Conservation (phyloP, 2,329 filamentous ascomycete species). For the Pseudogymnoascus sp. region DNA sequence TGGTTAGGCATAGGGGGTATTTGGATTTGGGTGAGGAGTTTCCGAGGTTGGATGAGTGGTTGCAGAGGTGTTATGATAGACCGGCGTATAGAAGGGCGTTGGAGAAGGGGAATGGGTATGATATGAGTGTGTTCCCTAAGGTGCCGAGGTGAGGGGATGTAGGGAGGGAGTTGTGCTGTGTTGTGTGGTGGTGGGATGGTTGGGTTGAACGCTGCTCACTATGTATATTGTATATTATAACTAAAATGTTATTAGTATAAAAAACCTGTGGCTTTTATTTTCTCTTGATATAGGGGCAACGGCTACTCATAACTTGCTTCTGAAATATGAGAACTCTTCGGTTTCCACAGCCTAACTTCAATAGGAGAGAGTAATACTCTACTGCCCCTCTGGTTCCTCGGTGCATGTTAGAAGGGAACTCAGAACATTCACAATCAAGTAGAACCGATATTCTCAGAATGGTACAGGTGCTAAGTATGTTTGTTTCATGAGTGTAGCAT, state of each 20-base stretch:
- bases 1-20: slow-evolving; percentile 26
- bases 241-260: background rate
- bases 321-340: background rate
- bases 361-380: background rate
- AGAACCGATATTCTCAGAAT: background rate
- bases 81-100: slow-evolving; percentile 28
- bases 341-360: background rate
- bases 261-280: background rate
- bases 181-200: background rate
- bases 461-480: slow-evolving; percentile 3
- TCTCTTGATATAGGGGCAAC: background rate
- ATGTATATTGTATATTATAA: background rate
- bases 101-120: slow-evolving; percentile 30
- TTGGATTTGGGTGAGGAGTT: slow-evolving; percentile 29
- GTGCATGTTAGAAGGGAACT: background rate
- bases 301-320: background rate
- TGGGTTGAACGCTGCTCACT: background rate
- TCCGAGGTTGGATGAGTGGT: slow-evolving; percentile 30
- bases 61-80: slow-evolving; percentile 24
- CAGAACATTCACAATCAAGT: background rate
- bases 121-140: slow-evolving; percentile 20
- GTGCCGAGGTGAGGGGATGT: background rate
- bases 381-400: background rate
- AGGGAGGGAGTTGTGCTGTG: background rate
- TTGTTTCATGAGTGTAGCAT: slow-evolving; percentile 20